Evolutionary conservation across 1,284 basidiomycete genomes (phyloP), one percentile per base, ranked within the genome.

Genomic region (Rhodotorula sp.): DNA sequence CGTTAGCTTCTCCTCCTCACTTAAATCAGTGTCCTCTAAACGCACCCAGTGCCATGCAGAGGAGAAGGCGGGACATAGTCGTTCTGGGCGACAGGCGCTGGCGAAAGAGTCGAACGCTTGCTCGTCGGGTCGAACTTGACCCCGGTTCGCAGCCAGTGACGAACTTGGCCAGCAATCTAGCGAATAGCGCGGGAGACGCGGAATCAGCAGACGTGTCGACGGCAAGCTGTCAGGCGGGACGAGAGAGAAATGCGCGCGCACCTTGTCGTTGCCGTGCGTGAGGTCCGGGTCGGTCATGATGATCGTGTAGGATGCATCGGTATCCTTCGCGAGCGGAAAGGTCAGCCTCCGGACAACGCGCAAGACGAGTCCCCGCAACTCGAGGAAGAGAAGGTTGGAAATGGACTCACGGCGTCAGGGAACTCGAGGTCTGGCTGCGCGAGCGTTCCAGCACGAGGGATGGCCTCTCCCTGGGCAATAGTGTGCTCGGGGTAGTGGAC

Each of bases 341-440:
- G 13, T 44, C 39, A 44, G 19, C 39, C 7, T 44, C 39, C 3
- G 19, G 39, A 39, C 13, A 8, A 44, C 11, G 19, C 39, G 39
- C n/a, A n/a, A 17, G 39, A 44, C 11, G 39, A 44, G 39, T 36
- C 51, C 24, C 48, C 13, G 19, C 36, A 52, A 2, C 15, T 22
- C 7, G 22, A 24, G 24, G n/a, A 20, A 30, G 29, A 39, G 13
- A 57, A 46, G n/a, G 51, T 13, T 4, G 24, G 8, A 49, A 6
- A 24, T 20, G 32, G 36, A 27, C 68, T 44, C 44, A 69, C 63
- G 29, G 68, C 68, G 20, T 62, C 59, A 1, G 27, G 30, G 56
- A 66, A 70, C 64, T 66, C 68, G 53, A 70, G 36, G 34, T 66
- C 68, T 1, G 68, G 68, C 49, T 66, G 30, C 20, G 39, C n/a